Evolutionary conservation across 2,329 filamentous ascomycete genomes (phyloP), one percentile per base, ranked within the genome.

Genomic region (Dendrostoma leiphaemia): DNA sequence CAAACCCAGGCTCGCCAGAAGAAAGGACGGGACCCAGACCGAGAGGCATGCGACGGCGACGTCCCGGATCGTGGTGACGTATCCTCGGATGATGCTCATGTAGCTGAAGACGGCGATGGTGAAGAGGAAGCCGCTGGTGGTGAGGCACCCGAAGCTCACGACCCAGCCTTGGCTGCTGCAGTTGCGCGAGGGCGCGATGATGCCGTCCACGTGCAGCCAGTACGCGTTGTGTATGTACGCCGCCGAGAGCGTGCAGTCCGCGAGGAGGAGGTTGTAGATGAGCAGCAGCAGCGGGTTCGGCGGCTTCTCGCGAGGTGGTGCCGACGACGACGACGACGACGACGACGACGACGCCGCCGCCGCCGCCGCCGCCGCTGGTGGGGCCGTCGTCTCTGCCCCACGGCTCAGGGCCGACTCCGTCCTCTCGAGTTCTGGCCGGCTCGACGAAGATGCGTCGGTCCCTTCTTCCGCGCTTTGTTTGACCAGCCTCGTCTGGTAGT

Each of bases 101-200:
- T 86, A 89, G 0, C 86, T 89, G 63, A 89, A 85, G 0, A 85
- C 56, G 5, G 84, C 86, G 60, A 90, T 88, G 1, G 75, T 72
- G 2, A 83, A 79, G 59, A 88, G 85, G 65, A 88, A 90, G 50
- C 86, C 78, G 57, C 84, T 86, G 23, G 82, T 85, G 0, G 84
- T 77, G 51, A 90, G 63, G 63, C 88, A 85, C 28, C 86, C 87
- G 0, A 80, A 81, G 4, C 84, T 86, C 3, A 89, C 73, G 45
- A 89, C 82, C 68, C 85, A 84, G n/a, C 85, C 86, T 66, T 90
- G 86, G 0, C 78, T 78, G 62, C 73, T 80, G 68, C 86, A 90
- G 6, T 79, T 72, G 1, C 73, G 61, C 0, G 77, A 78, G 2
- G 75, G 75, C 1, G 84, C 81, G 1, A 76, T 62, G 15, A 89